phyloP scores from a whole-genome alignment of 805 yeast genomes.

The Kuraishia hungarica region DNA sequence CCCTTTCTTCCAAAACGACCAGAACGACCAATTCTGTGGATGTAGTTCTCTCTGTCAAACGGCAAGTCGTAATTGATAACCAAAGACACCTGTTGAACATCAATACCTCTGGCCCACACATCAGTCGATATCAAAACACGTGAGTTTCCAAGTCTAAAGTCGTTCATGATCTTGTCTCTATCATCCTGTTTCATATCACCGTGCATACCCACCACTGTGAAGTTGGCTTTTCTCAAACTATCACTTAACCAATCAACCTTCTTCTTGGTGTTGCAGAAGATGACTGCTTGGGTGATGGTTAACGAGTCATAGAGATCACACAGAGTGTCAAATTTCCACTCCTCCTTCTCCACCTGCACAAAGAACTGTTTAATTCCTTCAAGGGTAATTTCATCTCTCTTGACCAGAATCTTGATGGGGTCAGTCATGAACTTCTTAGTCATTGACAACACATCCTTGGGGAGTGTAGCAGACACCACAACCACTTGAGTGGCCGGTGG shows the following conservation, averaged over 20 bases:
- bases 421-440: slow-evolving; percentile 91
- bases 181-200: slow-evolving; percentile 94
- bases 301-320: slow-evolving; percentile 93
- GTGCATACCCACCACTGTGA: slow-evolving; percentile 92
- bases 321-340: slow-evolving; percentile 89
- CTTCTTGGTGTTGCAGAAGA: slow-evolving; percentile 92
- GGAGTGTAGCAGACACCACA: slow-evolving; percentile 91
- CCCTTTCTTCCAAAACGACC: slow-evolving; percentile 99
- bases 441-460: slow-evolving; percentile 83
- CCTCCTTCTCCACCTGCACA: slow-evolving; percentile 87
- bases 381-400: slow-evolving; percentile 89
- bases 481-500: slow-evolving; percentile 92
- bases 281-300: slow-evolving; percentile 95
- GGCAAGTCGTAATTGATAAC: slow-evolving; percentile 95
- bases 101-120: slow-evolving; percentile 96
- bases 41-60: slow-evolving; percentile 82
- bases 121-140: slow-evolving; percentile 91
- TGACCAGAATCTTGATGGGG: slow-evolving; percentile 90
- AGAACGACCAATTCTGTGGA: slow-evolving; percentile 96
- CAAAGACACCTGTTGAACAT: slow-evolving; percentile 93
- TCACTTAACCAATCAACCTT: slow-evolving; percentile 87
- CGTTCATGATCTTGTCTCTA: slow-evolving; percentile 91
- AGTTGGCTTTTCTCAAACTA: slow-evolving; percentile 66
- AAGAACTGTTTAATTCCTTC: slow-evolving; percentile 94
- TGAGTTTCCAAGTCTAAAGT: slow-evolving; percentile 90